A percentile compares a stretch with the other conserved stretches of the same genome.
phyloP scores from a whole-genome alignment of 106 monocot genomes.

The Platanthera guangdongensis region DNA sequence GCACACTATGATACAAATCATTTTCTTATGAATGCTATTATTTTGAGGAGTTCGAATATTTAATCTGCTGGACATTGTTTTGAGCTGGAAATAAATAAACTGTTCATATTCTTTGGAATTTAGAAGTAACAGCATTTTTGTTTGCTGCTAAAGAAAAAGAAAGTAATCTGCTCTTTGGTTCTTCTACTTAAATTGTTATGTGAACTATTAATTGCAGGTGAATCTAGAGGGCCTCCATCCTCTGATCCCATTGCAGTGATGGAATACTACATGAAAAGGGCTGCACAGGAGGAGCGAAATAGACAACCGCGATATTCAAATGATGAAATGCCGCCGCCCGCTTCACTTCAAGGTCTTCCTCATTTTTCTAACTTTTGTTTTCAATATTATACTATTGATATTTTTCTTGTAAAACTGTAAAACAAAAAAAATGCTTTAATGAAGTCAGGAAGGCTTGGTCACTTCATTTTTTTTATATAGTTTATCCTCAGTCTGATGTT shows the following conservation, averaged over 20 bases:
- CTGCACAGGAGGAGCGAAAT: slow-evolving; percentile 87
- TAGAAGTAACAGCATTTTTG: background rate
- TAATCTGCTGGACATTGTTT: background rate
- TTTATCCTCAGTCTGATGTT: background rate
- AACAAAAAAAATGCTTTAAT: background rate
- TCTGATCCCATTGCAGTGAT: slow-evolving; percentile 87
- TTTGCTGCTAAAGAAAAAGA: too few relatives aligned
- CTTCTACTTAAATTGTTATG: background rate
- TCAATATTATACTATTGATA: background rate
- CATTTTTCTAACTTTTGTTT: background rate
- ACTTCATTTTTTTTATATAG: background rate
- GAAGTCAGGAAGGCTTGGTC: background rate
- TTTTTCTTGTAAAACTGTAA: background rate
- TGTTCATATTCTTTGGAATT: background rate
- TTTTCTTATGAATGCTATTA: background rate
- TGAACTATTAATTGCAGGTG: slow-evolving; percentile 32
- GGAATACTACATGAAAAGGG: slow-evolving; percentile 98
- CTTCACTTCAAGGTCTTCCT: slow-evolving; percentile 77
- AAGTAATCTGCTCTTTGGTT: background rate
- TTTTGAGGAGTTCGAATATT: background rate
- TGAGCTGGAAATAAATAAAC: background rate
- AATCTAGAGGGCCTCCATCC: slow-evolving; percentile 33
- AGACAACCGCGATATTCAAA: slow-evolving; percentile 70
- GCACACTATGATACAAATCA: background rate
- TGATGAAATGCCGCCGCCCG: slow-evolving; percentile 99